Conservation (phyloP, 2,329 filamentous ascomycete species). For the Pyrenophora teres region DNA sequence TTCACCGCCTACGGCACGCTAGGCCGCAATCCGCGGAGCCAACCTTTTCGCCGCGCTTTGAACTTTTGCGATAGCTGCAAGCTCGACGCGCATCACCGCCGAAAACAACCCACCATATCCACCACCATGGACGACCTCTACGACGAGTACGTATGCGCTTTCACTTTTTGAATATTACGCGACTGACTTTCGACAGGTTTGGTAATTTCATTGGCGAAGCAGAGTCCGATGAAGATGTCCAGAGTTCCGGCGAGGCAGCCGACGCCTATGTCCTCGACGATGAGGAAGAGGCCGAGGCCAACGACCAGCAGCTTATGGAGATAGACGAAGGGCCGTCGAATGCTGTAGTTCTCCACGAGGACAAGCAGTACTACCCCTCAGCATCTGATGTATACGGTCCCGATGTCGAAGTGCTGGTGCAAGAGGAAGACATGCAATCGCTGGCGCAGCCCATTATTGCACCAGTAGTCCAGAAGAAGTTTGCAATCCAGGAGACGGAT, state of each 20-base stretch:
- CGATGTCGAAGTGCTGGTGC: conserved; percentile 92
- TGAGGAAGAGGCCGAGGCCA: conserved; percentile 51
- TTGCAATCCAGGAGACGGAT: conserved; percentile 89
- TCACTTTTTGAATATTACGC: neutral
- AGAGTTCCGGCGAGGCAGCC: conserved; percentile 73
- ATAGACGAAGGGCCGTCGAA: conserved; percentile 92
- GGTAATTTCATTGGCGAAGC: conserved; percentile 98
- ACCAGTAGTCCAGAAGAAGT: conserved; percentile 93
- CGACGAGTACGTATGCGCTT: conserved; percentile 70
- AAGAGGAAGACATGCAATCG: conserved; percentile 96
- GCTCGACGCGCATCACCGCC: conserved; percentile 26
- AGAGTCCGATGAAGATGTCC: conserved; percentile 84
- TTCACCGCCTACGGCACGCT: conserved; percentile 29
- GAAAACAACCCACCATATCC: conserved; percentile 19
- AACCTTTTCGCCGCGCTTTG: conserved; percentile 24
- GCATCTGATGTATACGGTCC: conserved; percentile 92
- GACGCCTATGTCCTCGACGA: conserved; percentile 78
- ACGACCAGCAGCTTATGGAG: conserved; percentile 89
- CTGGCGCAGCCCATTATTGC: conserved; percentile 91
- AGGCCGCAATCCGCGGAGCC: conserved; percentile 13
- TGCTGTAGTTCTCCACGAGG: conserved; percentile 96
- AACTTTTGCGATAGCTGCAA: conserved; percentile 38
- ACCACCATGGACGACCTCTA: conserved; percentile 89
- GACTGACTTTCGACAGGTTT: conserved; percentile 65
- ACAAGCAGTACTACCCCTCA: conserved; percentile 99